Base-by-base conservation (phyloP, 192 early-diverging fungal genomes). In the Coemansia sp. region DNA sequence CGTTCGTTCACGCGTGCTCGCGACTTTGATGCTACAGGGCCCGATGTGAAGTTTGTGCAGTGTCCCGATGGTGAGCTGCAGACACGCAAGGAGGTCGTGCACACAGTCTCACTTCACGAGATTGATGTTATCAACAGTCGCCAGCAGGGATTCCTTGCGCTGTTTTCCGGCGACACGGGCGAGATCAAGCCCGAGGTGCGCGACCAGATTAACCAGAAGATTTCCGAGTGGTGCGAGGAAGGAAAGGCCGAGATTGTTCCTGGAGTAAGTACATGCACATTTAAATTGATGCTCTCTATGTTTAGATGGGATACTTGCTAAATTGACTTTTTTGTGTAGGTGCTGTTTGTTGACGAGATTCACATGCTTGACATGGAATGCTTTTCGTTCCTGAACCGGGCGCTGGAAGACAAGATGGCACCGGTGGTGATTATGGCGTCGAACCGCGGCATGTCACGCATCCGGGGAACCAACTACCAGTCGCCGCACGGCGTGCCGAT, bases 281-380 rank as follows among this genome's bases (percentile, higher is more conserved):
- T 41, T 9, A 41, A 41, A 41, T 2, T 14, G 5, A 27, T 27
- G 5, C 27, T 27, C 27, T 27, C 3, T 3, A 2, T 27, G 27
- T 14, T 41, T 9, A 14, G 2, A 12, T 41, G 9, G 39, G 8
- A 41, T 0, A 41, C 39, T 9, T 12, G 39, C 39, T 41, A 41
- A 41, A 41, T 14, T 41, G 14, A 14, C 39, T 17, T n/a, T 9
- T 9, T 41, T 12, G 14, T 27, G 24, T 68, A 68, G 66, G 68
- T 96, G 29, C 86, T 99, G 54, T 99, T 99, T 73, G 94, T 99
- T 65, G 97, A 99, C 72, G 97, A 99, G 83, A 95, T 99, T 35
- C 97, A 99, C 75, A 98, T 98, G 91, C 92, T 99, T 37, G 97
- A 99, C 55, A 98, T 99, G 77, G 97, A 99, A 75, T 99, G 96